Percentiles rank a stretch among this genome's conserved stretches.
These are phyloP conservation scores for Solanum arcanum DNA, from an alignment of 257 asterid genomes.

Conservation along the genomic window DNA sequence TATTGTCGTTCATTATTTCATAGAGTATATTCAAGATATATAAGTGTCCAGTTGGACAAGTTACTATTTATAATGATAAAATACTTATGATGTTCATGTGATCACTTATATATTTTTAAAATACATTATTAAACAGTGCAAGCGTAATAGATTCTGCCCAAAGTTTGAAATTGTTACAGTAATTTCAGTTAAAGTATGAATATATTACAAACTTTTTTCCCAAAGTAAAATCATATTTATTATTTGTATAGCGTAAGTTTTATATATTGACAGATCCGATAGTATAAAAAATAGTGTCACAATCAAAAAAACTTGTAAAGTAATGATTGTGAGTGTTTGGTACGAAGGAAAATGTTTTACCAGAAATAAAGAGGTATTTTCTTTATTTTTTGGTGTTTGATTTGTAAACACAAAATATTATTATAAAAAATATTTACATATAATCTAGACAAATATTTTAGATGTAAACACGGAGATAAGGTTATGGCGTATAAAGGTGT, in stretches of 20 bases:
- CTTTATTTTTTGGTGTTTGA: background rate
- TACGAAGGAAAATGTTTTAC: background rate
- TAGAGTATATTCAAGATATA: background rate
- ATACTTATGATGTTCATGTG: too few relatives aligned
- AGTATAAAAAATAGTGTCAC: background rate
- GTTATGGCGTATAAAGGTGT: background rate
- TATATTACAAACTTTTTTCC: too few relatives aligned
- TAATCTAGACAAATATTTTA: background rate
- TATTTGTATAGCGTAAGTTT: background rate
- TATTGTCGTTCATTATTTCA: background rate
- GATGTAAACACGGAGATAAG: background rate
- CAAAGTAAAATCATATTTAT: background rate
- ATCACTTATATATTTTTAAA: background rate
- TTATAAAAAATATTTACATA: too few relatives aligned
- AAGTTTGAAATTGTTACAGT: background rate
- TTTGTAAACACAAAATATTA: background rate
- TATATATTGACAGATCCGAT: too few relatives aligned
- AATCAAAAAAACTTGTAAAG: background rate
- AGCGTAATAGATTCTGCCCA: accelerated
- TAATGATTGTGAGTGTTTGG: background rate
- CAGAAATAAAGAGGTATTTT: background rate
- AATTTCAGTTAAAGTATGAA: too few relatives aligned
- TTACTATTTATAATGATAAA: background rate
- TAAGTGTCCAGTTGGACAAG: accelerated
- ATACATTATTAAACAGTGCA: too few relatives aligned